Conservation (phyloP, 208 protist genomes). For the Leishmania major region DNA sequence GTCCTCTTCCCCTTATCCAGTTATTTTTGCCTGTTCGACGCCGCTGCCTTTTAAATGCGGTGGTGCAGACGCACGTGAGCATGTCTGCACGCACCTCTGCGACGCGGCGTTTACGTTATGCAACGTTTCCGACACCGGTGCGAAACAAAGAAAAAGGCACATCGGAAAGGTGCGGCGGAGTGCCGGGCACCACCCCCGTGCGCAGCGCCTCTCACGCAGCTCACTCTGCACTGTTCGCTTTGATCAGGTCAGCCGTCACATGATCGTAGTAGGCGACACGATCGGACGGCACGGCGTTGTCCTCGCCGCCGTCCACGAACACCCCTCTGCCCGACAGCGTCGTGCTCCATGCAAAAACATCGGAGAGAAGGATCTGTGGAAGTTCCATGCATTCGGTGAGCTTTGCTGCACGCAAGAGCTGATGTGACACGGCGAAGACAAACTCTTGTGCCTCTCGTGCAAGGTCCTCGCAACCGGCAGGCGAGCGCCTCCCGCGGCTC, state of each 20-base stretch:
- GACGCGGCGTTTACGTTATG: background rate
- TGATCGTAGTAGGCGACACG: slow-evolving; percentile 75
- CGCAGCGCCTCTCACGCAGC: background rate
- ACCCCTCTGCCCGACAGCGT: slow-evolving; percentile 40
- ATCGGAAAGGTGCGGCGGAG: background rate
- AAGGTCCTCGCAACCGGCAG: too few species aligned
- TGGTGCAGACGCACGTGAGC: background rate
- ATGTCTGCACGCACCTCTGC: background rate
- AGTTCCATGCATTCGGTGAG: slow-evolving; percentile 74
- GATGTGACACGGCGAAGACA: slow-evolving; percentile 41
- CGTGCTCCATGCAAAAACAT: slow-evolving; percentile 35
- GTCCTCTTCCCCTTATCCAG: background rate
- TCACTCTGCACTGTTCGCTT: slow-evolving; percentile 44
- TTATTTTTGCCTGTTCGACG: background rate
- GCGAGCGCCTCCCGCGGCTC: background rate
- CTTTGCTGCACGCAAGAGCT: slow-evolving; percentile 61
- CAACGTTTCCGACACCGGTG: background rate
- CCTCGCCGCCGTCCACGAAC: slow-evolving; percentile 60
- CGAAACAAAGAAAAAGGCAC: background rate
- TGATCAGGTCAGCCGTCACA: slow-evolving; percentile 85
- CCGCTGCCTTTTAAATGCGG: background rate
- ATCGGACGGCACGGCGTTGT: slow-evolving; percentile 47
- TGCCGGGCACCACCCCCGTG: background rate
- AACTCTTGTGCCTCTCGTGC: slow-evolving; percentile 13
- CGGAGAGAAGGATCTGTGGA: slow-evolving; percentile 53